These are phyloP conservation scores for Nyctanthes arbortristis DNA, from an alignment of 257 asterid genomes.

Conservation along the genomic window DNA sequence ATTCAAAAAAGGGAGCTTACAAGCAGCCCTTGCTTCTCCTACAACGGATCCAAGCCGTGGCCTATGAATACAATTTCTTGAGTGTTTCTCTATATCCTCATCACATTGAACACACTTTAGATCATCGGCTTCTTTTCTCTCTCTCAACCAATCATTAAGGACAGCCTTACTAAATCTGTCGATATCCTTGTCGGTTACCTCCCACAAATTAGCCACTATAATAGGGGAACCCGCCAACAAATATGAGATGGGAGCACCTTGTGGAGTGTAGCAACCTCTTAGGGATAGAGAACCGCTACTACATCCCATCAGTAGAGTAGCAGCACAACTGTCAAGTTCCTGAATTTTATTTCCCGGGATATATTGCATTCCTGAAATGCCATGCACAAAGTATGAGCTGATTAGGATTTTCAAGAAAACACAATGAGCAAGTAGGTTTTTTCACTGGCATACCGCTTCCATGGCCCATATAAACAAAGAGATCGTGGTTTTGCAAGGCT, in stretches of 20 bases:
- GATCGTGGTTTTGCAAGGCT: constrained; percentile 79
- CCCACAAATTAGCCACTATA: constrained; percentile 85
- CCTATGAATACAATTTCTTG: constrained; percentile 47
- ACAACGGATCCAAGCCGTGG: constrained; percentile 75
- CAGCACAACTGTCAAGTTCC: constrained; percentile 72
- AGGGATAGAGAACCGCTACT: constrained; percentile 75
- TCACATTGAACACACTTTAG: constrained; percentile 45
- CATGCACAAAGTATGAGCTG: not conserved
- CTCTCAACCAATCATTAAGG: constrained; percentile 74
- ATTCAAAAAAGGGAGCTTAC: constrained; percentile 66
- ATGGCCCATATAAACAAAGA: constrained; percentile 85
- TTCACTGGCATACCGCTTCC: constrained; percentile 67
- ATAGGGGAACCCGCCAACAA: constrained; percentile 84
- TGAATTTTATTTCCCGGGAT: constrained; percentile 67
- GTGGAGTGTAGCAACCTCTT: constrained; percentile 75
- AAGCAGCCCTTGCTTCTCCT: constrained; percentile 85
- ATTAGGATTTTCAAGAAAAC: not conserved
- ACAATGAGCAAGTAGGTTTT: not conserved
- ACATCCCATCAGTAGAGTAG: constrained; percentile 86
- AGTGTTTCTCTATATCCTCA: constrained; percentile 9
- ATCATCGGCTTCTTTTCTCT: constrained; percentile 50
- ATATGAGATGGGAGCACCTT: constrained; percentile 79
- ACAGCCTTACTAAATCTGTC: constrained; percentile 91
- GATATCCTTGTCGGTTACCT: constrained; percentile 84
- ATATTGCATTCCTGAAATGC: constrained; percentile 64